Evolutionary conservation across 2,329 filamentous ascomycete species (phyloP), one percentile per base, ranked within the genome.

Genomic region (Ascochyta viciae-villosae): DNA sequence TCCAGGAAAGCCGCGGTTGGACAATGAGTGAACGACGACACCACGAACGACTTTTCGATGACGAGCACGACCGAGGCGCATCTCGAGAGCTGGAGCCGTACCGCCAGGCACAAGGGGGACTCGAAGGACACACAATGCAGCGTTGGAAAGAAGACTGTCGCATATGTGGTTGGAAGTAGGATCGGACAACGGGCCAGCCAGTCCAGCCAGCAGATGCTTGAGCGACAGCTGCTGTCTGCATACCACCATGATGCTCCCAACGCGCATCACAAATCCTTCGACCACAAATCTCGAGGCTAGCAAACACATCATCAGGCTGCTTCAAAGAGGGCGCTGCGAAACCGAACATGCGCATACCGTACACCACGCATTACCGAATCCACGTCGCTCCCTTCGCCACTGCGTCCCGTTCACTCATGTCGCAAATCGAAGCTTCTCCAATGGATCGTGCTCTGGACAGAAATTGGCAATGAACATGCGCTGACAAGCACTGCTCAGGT

Each of bases 401-500:
- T 16, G 37, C 44, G 33, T 24, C 33, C 45, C 53, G 57, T 54
- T 59, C 61, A 60, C 51, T 63, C 63, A 53, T 57, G 54, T 60
- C 49, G 55, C 51, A 55, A 45, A 26, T 35, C 26, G 35, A 22
- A 49, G 47, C 53, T 24, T 43, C 31, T 31, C 40, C 44, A 51
- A 41, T 57, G 49, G 50, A 50, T 49, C 34, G 45, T 57, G 48
- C 57, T 54, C 12, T 26, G 31, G 31, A 46, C 52, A 59, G 29
- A 46, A 15, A 34, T 2, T 42, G 16, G 42, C 48, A 45, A 45
- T 23, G 50, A 45, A 49, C 43, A 56, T 54, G 40, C 39, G 60
- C 70, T 70, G 58, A 69, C 61, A 42, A 45, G 48, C 7, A 42
- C 23, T 29, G 34, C 42, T 57, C 71, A 94, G 93, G 92, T 96